phyloP scores from a whole-genome alignment of 208 protist genomes.

The Tetramitus jugosus region DNA sequence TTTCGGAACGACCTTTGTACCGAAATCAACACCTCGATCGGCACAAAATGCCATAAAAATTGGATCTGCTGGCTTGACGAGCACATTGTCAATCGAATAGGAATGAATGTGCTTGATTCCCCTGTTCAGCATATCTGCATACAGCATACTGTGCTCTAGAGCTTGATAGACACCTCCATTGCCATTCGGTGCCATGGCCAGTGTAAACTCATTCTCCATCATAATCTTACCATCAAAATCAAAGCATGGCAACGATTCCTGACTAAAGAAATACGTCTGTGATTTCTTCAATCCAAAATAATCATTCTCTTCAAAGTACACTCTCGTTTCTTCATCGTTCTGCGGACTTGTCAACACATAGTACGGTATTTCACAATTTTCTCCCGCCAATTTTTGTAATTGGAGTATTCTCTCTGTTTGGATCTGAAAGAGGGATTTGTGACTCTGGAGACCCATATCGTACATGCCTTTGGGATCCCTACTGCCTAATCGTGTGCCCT shows the following conservation, averaged over 20 bases:
- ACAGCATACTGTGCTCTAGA: conserved; percentile 43
- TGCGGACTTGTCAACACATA: conserved; percentile 93
- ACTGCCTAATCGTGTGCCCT: conserved; percentile 92
- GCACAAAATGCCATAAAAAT: conserved; percentile 80
- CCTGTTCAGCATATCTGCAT: conserved; percentile 62
- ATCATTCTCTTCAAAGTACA: conserved; percentile 77
- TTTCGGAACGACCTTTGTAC: conserved; percentile 84
- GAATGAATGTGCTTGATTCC: conserved; percentile 84
- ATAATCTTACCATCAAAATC: conserved; percentile 83
- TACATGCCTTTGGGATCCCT: conserved; percentile 88
- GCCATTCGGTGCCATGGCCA: conserved; percentile 84
- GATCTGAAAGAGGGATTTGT: conserved; percentile 92
- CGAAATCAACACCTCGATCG: conserved; percentile 56
- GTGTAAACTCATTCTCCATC: conserved; percentile 46
- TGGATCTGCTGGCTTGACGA: conserved; percentile 71
- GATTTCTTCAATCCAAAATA: conserved; percentile 81
- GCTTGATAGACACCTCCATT: conserved; percentile 89
- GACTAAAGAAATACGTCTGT: neutral
- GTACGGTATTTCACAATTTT: conserved; percentile 38
- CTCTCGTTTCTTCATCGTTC: conserved; percentile 73
- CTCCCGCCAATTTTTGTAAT: neutral
- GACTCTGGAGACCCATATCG: conserved; percentile 61
- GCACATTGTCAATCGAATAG: conserved; percentile 93
- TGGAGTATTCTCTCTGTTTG: conserved; percentile 73
- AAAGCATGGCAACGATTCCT: conserved; percentile 65